phyloP scores from a whole-genome alignment of 2,329 filamentous ascomycete species.

The Pseudogymnoascus sp. region DNA sequence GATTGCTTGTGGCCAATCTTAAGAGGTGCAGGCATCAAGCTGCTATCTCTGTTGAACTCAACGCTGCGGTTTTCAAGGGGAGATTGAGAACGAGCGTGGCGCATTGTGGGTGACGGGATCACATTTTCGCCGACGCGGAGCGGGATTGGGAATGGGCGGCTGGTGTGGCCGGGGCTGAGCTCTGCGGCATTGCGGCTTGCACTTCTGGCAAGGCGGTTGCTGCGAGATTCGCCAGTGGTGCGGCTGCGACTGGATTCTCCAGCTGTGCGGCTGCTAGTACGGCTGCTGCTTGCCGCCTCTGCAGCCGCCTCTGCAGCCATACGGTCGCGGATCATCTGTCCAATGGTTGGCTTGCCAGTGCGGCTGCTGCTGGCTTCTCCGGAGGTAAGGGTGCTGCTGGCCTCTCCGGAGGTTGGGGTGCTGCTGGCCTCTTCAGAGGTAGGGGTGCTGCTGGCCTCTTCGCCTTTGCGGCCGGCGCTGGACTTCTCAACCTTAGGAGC shows the following conservation, averaged over 20 bases:
- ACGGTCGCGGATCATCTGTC: no score
- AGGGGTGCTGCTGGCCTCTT: neutral
- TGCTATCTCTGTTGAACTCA: neutral
- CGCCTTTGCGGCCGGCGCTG: neutral
- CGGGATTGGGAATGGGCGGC: neutral
- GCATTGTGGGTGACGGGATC: neutral
- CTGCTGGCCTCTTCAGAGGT: neutral
- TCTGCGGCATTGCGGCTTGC: neutral
- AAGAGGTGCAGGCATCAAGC: neutral
- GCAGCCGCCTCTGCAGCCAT: no score
- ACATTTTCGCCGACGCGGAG: neutral
- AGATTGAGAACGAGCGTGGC: neutral
- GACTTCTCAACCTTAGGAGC: neutral
- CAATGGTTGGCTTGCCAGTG: no score
- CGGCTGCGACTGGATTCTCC: neutral
- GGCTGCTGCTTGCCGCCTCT: neutral
- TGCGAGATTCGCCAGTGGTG: neutral
- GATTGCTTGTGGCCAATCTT: neutral
- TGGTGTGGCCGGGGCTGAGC: neutral
- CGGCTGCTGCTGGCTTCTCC: neutral
- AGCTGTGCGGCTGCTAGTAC: neutral
- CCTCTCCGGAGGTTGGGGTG: no score
- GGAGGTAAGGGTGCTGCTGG: neutral
- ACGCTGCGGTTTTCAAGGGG: neutral
- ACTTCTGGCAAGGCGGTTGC: neutral